Evolutionary conservation across 768 basidiomycete species (phyloP).

Genomic region (Amylocystis lapponica): DNA sequence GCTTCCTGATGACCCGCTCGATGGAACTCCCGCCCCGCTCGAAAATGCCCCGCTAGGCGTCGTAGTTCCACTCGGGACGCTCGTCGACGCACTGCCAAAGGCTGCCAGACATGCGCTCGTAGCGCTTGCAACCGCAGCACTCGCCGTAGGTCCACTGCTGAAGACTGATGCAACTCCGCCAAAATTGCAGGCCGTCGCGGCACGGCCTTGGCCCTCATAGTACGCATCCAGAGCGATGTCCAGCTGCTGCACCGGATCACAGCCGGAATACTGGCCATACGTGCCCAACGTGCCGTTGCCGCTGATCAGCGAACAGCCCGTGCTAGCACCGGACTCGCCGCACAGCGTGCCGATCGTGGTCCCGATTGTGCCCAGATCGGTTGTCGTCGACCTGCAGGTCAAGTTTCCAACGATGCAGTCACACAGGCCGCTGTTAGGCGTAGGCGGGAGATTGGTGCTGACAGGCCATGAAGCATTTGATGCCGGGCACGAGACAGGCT

Average conservation of each 20-base stretch:
- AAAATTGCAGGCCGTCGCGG: slow-evolving; percentile 1
- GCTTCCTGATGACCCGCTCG: background rate
- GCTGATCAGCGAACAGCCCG: background rate
- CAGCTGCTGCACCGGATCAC: slow-evolving; percentile 3
- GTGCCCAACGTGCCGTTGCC: slow-evolving; percentile 2
- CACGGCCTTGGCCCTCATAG: slow-evolving; percentile 1
- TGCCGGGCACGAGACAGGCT: background rate
- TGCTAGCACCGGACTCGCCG: background rate
- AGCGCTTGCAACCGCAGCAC: background rate
- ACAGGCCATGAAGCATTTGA: slow-evolving; percentile 2
- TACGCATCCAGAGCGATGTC: slow-evolving; percentile 3
- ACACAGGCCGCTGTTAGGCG: slow-evolving; percentile 2
- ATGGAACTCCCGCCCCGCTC: background rate
- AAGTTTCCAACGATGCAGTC: background rate
- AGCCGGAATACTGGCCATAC: background rate
- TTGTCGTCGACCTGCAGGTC: slow-evolving; percentile 1
- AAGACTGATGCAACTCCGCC: background rate
- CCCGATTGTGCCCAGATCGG: too few relatives aligned
- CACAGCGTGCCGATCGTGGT: slow-evolving; percentile 2
- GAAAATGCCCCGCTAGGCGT: background rate
- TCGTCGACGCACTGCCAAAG: background rate
- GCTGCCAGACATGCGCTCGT: slow-evolving; percentile 1
- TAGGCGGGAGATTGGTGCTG: background rate
- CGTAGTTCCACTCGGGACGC: slow-evolving; percentile 1
- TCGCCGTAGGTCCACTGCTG: background rate